Percentiles rank a stretch among this genome's conserved stretches.
Conservation (phyloP, 2,329 filamentous ascomycete genomes). For the Beauveria rudraprayagi region DNA sequence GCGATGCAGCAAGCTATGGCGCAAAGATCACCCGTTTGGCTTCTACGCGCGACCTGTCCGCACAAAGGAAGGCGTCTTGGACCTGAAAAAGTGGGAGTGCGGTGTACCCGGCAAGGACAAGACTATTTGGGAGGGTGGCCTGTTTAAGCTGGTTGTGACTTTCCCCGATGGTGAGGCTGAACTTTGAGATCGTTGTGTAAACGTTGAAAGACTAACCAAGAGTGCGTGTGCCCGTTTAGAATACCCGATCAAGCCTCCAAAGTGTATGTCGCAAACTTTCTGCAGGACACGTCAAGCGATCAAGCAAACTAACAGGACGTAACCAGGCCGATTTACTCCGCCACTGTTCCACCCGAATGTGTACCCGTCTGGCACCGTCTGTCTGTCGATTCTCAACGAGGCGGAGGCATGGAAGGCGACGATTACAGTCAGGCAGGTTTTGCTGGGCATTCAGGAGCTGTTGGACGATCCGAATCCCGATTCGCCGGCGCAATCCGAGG, state of each 20-base stretch:
- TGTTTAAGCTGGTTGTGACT: constrained; percentile 87
- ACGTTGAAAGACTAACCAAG: not conserved
- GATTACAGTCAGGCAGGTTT: constrained; percentile 96
- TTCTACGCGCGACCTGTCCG: constrained; percentile 89
- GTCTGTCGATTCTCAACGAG: constrained; percentile 93
- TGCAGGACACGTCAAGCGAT: not conserved
- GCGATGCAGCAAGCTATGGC: constrained; percentile 77
- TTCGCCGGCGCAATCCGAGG: constrained; percentile 91
- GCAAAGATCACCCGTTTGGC: constrained; percentile 92
- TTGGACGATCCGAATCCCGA: constrained; percentile 96
- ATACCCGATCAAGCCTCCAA: constrained; percentile 96
- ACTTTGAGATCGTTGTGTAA: not conserved
- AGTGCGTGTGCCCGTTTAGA: constrained; percentile 44
- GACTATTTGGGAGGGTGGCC: constrained; percentile 94
- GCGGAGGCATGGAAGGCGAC: constrained; percentile 98
- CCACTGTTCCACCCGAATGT: constrained; percentile 98
- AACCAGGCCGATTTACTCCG: constrained; percentile 86
- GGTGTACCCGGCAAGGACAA: constrained; percentile 93
- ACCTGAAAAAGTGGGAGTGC: constrained; percentile 94
- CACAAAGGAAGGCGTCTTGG: constrained; percentile 70
- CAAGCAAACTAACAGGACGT: not conserved
- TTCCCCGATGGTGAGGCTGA: constrained; percentile 80
- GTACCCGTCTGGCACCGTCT: constrained; percentile 96
- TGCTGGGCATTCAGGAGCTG: constrained; percentile 90
- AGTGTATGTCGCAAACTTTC: constrained; percentile 59